These are phyloP conservation scores for Onygenales sp. DNA, from an alignment of 2,329 filamentous ascomycete genomes.

Conservation along the genomic window DNA sequence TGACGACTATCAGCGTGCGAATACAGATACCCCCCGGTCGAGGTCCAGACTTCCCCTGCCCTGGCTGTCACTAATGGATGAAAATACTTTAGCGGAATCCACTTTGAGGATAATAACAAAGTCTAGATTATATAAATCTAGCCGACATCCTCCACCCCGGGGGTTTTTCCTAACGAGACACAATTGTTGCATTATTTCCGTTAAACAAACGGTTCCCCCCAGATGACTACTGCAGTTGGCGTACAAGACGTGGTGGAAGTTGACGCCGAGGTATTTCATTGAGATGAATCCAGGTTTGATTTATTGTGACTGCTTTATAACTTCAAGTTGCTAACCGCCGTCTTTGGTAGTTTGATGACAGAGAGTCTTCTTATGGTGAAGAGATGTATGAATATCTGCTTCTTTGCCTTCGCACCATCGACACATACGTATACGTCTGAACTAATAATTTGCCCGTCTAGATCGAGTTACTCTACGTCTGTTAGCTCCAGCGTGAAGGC, in stretches of 20 bases:
- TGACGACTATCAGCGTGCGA: too few species aligned
- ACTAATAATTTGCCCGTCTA: background rate
- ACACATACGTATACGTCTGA: background rate
- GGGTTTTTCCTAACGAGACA: too few species aligned
- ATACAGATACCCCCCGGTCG: too few species aligned
- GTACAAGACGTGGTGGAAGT: background rate
- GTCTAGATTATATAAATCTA: too few species aligned
- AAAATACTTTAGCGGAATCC: too few species aligned
- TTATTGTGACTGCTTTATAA: background rate
- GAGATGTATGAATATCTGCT: background rate
- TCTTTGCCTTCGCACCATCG: background rate
- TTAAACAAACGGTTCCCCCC: too few species aligned
- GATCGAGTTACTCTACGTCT: background rate
- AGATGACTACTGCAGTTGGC: too few species aligned
- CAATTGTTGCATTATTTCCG: too few species aligned
- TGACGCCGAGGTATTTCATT: background rate
- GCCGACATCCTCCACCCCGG: too few species aligned
- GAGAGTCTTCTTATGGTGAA: background rate
- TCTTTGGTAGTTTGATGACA: background rate
- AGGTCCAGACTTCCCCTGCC: too few species aligned
- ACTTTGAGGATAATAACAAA: too few species aligned
- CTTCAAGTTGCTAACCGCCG: background rate
- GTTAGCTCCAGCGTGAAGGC: background rate
- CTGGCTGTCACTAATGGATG: too few species aligned
- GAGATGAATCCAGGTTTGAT: background rate